Evolutionary conservation across 768 basidiomycete genomes (phyloP).

Genomic region (Leccinum variicolor): DNA sequence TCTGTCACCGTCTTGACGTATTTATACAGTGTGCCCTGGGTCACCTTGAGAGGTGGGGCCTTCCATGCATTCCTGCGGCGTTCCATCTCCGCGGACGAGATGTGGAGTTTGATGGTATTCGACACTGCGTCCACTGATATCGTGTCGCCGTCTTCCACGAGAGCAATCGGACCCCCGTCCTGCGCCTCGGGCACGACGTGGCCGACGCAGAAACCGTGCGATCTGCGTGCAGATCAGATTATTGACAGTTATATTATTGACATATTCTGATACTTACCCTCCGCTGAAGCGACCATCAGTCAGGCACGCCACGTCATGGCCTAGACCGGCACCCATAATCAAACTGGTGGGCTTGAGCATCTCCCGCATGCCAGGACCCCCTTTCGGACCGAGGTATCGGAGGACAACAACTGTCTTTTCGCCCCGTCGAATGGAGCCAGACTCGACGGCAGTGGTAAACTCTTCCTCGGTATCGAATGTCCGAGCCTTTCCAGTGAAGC

Average conservation of each 20-base stretch:
- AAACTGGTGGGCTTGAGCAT: slow-evolving; percentile 98
- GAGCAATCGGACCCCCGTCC: slow-evolving; percentile 89
- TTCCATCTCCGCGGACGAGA: slow-evolving; percentile 78
- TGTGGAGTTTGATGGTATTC: slow-evolving; percentile 76
- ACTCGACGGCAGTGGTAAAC: slow-evolving; percentile 85
- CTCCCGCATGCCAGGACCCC: slow-evolving; percentile 99
- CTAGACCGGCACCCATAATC: slow-evolving; percentile 98
- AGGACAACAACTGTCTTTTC: slow-evolving; percentile 97
- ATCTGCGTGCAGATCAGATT: slow-evolving; percentile 45
- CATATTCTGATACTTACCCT: slow-evolving; percentile 58
- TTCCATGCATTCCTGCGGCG: slow-evolving; percentile 70
- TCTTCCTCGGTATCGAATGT: slow-evolving; percentile 89
- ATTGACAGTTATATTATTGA: slow-evolving; percentile 2
- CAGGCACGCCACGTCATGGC: slow-evolving; percentile 92
- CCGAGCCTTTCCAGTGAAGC: slow-evolving; percentile 88
- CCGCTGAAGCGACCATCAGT: slow-evolving; percentile 99
- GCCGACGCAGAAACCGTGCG: slow-evolving; percentile 95
- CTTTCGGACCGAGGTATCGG: slow-evolving; percentile 94
- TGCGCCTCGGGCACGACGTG: slow-evolving; percentile 97
- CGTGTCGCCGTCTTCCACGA: slow-evolving; percentile 83
- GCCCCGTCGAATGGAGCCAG: slow-evolving; percentile 83
- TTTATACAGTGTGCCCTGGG: slow-evolving; percentile 82
- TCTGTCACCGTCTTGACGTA: slow-evolving; percentile 87
- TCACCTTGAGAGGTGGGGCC: slow-evolving; percentile 81
- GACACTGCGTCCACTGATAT: slow-evolving; percentile 87